Evolutionary conservation across 805 yeast genomes (phyloP), one percentile per base, ranked within the genome.

Genomic region (Candida rishiriensis): DNA sequence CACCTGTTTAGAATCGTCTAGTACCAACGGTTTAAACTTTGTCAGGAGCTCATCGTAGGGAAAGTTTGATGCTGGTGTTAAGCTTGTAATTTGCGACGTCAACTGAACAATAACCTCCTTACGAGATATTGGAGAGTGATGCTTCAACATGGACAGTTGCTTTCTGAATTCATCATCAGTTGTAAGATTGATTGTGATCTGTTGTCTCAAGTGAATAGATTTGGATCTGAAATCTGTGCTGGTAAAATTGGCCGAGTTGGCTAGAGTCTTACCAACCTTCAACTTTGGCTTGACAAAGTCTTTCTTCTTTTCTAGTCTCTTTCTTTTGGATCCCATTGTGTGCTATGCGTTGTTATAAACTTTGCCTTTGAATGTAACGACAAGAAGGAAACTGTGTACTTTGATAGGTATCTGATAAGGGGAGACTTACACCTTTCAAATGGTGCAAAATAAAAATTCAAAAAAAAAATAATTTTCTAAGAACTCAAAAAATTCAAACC

Each of bases 211-310:
- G 14, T 68, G 64, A 30, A 74, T 70, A 34, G 78, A 61, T 56
- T 81, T 85, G 10, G 96, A 81, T 36, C 75, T 77, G 66, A 91
- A 91, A 0, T 95, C 83, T 0, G 96, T 88, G 53, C 85, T 91
- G 4, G 99, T 93, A 46, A 75, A 78, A 59, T 88, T 88, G 15
- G 80, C 77, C 6, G 89, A 80, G 50, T 78, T 79, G 6, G 81
- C 79, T 15, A 79, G 78, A 2, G 84, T 70, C 64, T 93, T 93
- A 44, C 99, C 99, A 30, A 93, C 97, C 57, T 76, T 84, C 41
- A 93, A 75, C 70, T 88, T 91, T 47, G 80, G 72, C 63, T 88
- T 88, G 57, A 67, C 73, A 60, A 86, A 86, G 57, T 86, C 95
- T 65, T 83, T 84, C 59, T 72, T 73, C 68, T 84, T 86, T 49